Evolutionary conservation across 257 asterid genomes (phyloP).

Genomic region (Solanum sitiens): DNA sequence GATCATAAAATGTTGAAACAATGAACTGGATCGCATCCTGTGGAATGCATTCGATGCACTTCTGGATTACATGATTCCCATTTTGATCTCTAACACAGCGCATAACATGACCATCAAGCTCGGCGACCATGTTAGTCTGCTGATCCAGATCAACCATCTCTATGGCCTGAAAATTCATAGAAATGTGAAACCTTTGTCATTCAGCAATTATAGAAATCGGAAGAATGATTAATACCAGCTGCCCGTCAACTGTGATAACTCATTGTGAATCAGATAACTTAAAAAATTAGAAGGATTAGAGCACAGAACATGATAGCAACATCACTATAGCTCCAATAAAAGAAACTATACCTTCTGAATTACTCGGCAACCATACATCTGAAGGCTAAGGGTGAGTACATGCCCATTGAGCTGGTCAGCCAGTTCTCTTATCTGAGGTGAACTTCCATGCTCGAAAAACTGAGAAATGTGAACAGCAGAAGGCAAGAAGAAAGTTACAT

Average conservation of each 20-base stretch:
- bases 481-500: background rate
- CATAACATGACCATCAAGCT: conserved; percentile 75
- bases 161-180: conserved; percentile 39
- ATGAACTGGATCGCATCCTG: conserved; percentile 54
- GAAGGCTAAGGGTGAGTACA: conserved; percentile 71
- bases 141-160: conserved; percentile 72
- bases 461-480: conserved; percentile 14
- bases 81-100: conserved; percentile 84
- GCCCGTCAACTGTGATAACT: background rate
- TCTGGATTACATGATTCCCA: conserved; percentile 83
- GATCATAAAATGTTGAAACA: conserved; percentile 48
- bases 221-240: background rate
- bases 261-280: background rate
- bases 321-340: background rate
- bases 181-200: background rate
- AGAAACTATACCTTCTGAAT: conserved; percentile 59
- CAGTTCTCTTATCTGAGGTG: conserved; percentile 53
- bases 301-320: background rate
- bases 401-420: conserved; percentile 63
- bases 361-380: conserved; percentile 90
- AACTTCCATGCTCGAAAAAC: conserved; percentile 76
- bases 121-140: conserved; percentile 57
- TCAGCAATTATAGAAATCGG: background rate
- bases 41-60: conserved; percentile 81
- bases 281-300: background rate